These are phyloP conservation scores for Boletales sp. DNA, from an alignment of 768 basidiomycete species.

Conservation along the genomic window DNA sequence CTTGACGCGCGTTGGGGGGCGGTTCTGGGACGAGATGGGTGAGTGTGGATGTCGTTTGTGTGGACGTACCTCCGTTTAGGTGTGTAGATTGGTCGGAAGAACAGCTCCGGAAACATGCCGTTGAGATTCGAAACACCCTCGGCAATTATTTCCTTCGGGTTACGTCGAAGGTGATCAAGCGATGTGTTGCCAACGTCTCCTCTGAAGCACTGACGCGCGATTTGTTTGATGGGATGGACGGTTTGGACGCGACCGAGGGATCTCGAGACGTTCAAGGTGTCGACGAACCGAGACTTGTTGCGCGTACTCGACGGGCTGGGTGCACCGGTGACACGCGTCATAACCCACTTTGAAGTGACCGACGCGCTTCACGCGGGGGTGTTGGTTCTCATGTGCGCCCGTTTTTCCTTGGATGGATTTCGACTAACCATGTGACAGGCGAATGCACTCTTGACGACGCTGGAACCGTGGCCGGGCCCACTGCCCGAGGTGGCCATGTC, in stretches of 20 bases:
- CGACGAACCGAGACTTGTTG: slow-evolving; percentile 22
- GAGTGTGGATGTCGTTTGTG: background rate
- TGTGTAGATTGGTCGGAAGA: slow-evolving; percentile 70
- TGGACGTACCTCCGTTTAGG: background rate
- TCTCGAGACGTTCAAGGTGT: slow-evolving; percentile 13
- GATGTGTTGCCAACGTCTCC: slow-evolving; percentile 15
- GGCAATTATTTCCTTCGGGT: slow-evolving; percentile 80
- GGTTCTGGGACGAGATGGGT: slow-evolving; percentile 77
- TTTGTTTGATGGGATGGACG: slow-evolving; percentile 10
- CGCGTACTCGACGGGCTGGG: slow-evolving; percentile 21
- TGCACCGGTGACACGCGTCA: slow-evolving; percentile 19
- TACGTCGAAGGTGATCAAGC: slow-evolving; percentile 50
- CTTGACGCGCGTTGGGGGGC: slow-evolving; percentile 73
- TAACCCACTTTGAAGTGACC: slow-evolving; percentile 47
- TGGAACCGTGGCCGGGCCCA: slow-evolving; percentile 63
- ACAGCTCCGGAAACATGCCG: slow-evolving; percentile 60
- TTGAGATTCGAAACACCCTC: slow-evolving; percentile 56
- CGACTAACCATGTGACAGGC: slow-evolving; percentile 48
- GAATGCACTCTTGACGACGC: slow-evolving; percentile 58
- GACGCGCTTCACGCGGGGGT: slow-evolving; percentile 51
- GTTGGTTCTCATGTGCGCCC: slow-evolving; percentile 47
- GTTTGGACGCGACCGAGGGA: slow-evolving; percentile 1
- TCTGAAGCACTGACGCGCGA: slow-evolving; percentile 13
- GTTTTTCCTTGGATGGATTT: slow-evolving; percentile 1
- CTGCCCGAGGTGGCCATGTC: slow-evolving; percentile 36